phyloP scores from a whole-genome alignment of 1,139 yeast genomes.

The Sugiyamaella paludigena region DNA sequence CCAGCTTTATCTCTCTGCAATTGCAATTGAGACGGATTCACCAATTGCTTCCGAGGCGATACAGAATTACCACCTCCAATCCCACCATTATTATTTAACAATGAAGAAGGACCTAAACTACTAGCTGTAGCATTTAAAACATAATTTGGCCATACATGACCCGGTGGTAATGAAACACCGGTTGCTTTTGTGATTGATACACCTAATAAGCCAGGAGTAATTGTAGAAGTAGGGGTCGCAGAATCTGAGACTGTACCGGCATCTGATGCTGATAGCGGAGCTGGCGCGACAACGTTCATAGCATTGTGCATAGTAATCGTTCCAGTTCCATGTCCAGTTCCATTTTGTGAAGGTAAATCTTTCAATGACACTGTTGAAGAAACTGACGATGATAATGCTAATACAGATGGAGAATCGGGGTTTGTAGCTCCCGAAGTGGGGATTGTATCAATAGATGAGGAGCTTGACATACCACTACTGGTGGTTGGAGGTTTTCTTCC shows the following conservation, averaged over 20 bases:
- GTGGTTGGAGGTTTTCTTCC: constrained; percentile 10
- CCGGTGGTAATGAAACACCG: constrained; percentile 61
- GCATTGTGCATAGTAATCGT: neutral
- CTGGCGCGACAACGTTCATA: neutral
- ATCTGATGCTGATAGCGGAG: neutral
- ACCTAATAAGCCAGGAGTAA: constrained; percentile 66
- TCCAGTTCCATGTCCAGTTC: neutral
- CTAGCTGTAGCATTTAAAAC: constrained; percentile 16
- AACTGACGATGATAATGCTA: constrained; percentile 4
- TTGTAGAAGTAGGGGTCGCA: constrained; percentile 33
- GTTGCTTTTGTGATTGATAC: constrained; percentile 66
- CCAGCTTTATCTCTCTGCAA: constrained; percentile 11
- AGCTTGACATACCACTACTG: neutral
- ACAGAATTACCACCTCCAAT: constrained; percentile 16
- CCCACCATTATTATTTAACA: neutral
- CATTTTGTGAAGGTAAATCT: neutral
- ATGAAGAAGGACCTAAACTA: neutral
- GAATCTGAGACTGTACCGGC: constrained; percentile 13
- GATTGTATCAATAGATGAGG: neutral
- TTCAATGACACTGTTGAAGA: constrained; percentile 12
- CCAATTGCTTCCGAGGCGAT: constrained; percentile 29
- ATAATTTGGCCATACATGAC: constrained; percentile 28
- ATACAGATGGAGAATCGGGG: constrained; percentile 11
- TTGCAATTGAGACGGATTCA: constrained; percentile 7
- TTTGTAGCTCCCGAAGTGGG: neutral